Evolutionary conservation across 768 basidiomycete species (phyloP), one percentile per base, ranked within the genome.

Genomic region (Russula olivacea): DNA sequence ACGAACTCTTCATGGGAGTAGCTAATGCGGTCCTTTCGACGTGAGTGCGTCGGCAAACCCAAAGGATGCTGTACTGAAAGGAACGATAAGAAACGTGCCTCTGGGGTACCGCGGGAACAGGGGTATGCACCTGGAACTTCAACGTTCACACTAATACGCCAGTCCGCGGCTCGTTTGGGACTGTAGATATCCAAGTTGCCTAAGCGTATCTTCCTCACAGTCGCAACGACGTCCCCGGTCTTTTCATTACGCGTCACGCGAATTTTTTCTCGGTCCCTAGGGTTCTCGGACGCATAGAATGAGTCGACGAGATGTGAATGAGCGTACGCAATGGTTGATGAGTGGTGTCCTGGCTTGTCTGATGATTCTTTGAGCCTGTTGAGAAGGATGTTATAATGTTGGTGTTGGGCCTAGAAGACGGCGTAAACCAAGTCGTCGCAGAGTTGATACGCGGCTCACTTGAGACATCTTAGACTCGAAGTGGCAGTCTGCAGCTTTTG

Each of bases 391-490:
- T 98, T 98, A 76, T 83, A 93, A 68, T 89, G 85, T 72, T 83
- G 85, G 74, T 98, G 94, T 74, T 98, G 95, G 66, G 76, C 75
- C 92, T 96, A 69, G 19, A 58, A 50, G 41, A n/a, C 50, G 47
- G 52, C n/a, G 34, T 55, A n/a, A 45, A 52, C 54, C 36, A 53
- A 43, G 58, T 40, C 49, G 28, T 21, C 19, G 61, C 19, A 12
- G 34, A 49, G 48, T 56, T 4, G 45, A 49, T 38, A 53, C 15
- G 25, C 64, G 53, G 81, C 88, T 70, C 71, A 96, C 92, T 66
- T 80, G 75, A 48, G 91, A 83, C 95, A 99, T 98, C 72, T 96
- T 94, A 64, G 92, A 89, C 73, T 94, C 90, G 73, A 98, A 98
- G 14, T 86, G 85, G 59, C 85, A 71, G 55, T 90, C 86, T 3